Conservation (phyloP, 768 basidiomycete species). For the Fomitopsis serialis region DNA sequence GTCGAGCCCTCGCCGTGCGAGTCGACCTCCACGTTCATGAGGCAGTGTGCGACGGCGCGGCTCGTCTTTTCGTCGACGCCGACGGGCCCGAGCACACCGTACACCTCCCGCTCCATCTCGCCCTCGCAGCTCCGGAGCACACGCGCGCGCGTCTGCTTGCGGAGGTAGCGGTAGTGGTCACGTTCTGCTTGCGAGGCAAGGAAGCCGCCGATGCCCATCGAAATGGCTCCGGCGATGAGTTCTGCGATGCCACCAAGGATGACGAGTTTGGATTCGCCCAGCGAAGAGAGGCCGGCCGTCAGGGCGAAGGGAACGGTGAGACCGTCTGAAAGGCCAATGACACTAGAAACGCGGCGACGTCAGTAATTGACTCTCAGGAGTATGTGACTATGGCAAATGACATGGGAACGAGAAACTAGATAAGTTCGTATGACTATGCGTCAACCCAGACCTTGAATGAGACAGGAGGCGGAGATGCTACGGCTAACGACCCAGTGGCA, state of each 20-base stretch:
- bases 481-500: too few relatives aligned
- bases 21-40: conserved; percentile 62
- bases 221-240: conserved; percentile 92
- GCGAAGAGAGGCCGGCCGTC: conserved; percentile 81
- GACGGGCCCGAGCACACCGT: conserved; percentile 79
- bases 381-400: neutral
- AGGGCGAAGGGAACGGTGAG: conserved; percentile 90
- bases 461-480: neutral
- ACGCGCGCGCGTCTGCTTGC: conserved; percentile 66
- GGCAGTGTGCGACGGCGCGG: conserved; percentile 67
- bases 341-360: conserved; percentile 32
- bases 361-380: neutral
- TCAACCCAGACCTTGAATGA: neutral
- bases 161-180: conserved; percentile 86
- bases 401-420: too few relatives aligned
- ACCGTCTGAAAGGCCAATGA: conserved; percentile 89
- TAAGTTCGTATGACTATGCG: too few relatives aligned
- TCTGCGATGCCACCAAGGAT: conserved; percentile 93
- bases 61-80: conserved; percentile 85
- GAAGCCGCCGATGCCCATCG: conserved; percentile 98
- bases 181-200: conserved; percentile 95
- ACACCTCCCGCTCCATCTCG: conserved; percentile 95
- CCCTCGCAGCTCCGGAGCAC: conserved; percentile 88
- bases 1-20: conserved; percentile 7
- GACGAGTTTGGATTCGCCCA: conserved; percentile 88